These are phyloP conservation scores for Aspergillus ostianus DNA, from an alignment of 495 filamentous ascomycete genomes.

Conservation along the genomic window DNA sequence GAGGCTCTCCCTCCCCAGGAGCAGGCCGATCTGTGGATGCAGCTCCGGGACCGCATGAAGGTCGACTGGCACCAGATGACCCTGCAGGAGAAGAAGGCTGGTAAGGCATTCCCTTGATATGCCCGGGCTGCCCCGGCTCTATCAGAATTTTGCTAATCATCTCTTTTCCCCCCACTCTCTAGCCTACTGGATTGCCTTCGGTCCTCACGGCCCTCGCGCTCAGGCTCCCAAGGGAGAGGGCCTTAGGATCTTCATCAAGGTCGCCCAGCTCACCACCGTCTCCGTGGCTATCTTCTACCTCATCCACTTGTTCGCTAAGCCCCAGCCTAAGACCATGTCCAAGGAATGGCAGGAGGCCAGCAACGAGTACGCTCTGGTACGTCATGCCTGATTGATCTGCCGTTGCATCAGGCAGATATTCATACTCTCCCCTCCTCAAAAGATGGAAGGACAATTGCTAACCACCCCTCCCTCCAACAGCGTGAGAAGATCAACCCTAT, in stretches of 20 bases:
- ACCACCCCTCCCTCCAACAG: constrained; percentile 42
- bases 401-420: neutral
- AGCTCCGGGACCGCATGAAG: constrained; percentile 97
- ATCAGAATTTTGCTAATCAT: constrained; percentile 25
- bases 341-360: constrained; percentile 91
- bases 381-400: constrained; percentile 20
- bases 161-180: constrained; percentile 19
- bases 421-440: neutral
- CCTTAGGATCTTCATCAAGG: constrained; percentile 70
- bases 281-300: constrained; percentile 64
- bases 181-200: constrained; percentile 99
- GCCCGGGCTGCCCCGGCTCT: constrained; percentile 1
- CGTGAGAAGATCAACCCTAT: constrained; percentile 85
- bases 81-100: constrained; percentile 95
- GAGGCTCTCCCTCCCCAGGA: constrained; percentile 94
- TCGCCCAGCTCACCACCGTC: constrained; percentile 55
- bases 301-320: constrained; percentile 64
- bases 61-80: constrained; percentile 93
- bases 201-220: constrained; percentile 87
- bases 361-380: constrained; percentile 88
- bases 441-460: neutral
- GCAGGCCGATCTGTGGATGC: constrained; percentile 99
- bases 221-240: constrained; percentile 77
- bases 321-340: constrained; percentile 80
- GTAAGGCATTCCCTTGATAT: constrained; percentile 41